phyloP scores from a whole-genome alignment of 202 grass and related monocot genomes.

The Cymbopogon flexuosus region DNA sequence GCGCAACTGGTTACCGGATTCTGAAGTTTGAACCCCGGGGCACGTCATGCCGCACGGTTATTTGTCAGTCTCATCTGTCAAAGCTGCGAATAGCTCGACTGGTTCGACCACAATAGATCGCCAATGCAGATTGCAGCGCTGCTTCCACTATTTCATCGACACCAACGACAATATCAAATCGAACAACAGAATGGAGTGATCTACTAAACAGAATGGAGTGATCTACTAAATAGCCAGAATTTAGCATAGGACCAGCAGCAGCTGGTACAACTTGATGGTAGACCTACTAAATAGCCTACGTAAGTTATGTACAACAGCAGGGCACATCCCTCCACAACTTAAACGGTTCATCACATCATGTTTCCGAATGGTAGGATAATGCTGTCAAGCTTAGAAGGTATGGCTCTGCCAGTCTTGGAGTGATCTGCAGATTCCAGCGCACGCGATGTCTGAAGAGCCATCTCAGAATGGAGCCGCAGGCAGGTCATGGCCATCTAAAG shows the following conservation, averaged over 20 bases:
- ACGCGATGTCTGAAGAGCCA: slow-evolving; percentile 85
- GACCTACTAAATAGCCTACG: not conserved
- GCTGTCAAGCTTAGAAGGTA: slow-evolving; percentile 57
- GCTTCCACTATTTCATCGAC: not conserved
- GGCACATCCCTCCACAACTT: not conserved
- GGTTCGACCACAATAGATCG: too few species aligned
- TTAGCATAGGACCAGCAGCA: not conserved
- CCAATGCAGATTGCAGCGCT: not conserved
- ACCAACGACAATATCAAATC: not conserved
- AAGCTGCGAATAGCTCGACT: not conserved
- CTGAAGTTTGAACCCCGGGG: too few species aligned
- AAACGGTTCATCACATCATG: slow-evolving; percentile 36
- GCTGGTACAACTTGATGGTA: not conserved
- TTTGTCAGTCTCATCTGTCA: too few species aligned
- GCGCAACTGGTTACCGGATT: too few species aligned
- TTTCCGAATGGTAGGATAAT: slow-evolving; percentile 85
- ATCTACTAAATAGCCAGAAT: too few species aligned
- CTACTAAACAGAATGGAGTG: too few species aligned
- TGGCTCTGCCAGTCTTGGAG: slow-evolving; percentile 32
- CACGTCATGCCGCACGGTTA: too few species aligned
- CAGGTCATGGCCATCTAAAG: slow-evolving; percentile 86
- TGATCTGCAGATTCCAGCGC: slow-evolving; percentile 57
- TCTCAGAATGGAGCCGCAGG: slow-evolving; percentile 79
- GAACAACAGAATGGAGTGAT: not conserved
- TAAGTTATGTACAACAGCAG: not conserved